Evolutionary conservation across 2,329 filamentous ascomycete genomes (phyloP).

Genomic region (Verticillium alfalfae): DNA sequence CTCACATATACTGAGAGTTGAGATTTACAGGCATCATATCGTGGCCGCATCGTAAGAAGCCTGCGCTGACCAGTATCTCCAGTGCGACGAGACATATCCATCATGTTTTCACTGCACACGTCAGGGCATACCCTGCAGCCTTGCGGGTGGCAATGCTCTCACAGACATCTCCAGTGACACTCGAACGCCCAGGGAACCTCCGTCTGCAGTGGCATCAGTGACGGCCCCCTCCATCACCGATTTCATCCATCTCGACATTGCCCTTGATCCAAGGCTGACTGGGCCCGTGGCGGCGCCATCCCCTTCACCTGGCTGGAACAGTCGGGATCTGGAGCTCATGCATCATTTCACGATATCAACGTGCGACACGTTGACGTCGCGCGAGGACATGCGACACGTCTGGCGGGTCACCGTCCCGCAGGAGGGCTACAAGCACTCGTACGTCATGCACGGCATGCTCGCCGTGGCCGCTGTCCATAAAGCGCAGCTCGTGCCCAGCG

Average conservation of each 20-base stretch:
- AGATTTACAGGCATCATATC: too few species aligned
- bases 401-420: conserved; percentile 19
- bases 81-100: conserved; percentile 20
- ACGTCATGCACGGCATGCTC: conserved; percentile 21
- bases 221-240: background rate
- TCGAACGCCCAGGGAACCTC: conserved; percentile 1
- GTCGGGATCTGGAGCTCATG: conserved; percentile 17
- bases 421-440: conserved; percentile 18
- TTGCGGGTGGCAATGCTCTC: conserved; percentile 5
- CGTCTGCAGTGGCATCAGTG: background rate
- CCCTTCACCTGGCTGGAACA: background rate
- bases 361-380: conserved; percentile 13
- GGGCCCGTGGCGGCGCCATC: background rate
- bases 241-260: conserved; percentile 8
- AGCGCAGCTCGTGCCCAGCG: conserved; percentile 17
- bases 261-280: conserved; percentile 7
- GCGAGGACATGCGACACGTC: conserved; percentile 16
- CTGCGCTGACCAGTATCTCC: background rate
- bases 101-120: conserved; percentile 23
- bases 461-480: conserved; percentile 20
- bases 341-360: conserved; percentile 21
- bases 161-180: background rate
- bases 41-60: background rate
- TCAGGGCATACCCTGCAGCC: conserved; percentile 20
- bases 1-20: background rate